Base-by-base conservation (phyloP, 495 filamentous ascomycete genomes). In the Lophiostoma macrostomum region DNA sequence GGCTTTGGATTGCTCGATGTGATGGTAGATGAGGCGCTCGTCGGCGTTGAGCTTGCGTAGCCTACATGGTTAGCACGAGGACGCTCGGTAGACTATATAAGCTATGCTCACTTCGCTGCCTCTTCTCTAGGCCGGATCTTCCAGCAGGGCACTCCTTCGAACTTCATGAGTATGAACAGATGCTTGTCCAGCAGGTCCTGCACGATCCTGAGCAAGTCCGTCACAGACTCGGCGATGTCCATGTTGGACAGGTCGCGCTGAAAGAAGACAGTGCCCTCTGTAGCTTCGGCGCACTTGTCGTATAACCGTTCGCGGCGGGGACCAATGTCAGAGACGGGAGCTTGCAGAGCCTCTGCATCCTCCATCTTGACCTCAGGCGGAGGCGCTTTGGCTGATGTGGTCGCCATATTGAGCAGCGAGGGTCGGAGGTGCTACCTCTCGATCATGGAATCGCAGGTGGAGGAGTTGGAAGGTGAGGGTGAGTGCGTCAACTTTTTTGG, bases 21-120 rank as follows among this genome's bases (percentile, higher is more conserved):
- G 79, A 50, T 80, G 78, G 76, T 91, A 96, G 3, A 97, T 81
- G 45, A 94, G 71, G 56, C 80, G 78, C 63, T 94, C 88, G 55
- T 95, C 87, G 37, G 71, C 63, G 57, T 52, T 53, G 44, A 70
- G 38, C 10, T 38, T 11, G 13, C 37, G 44, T 16, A 68, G 38
- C 32, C 64, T 67, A 31, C 13, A 36, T n/a, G n/a, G n/a, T n/a
- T n/a, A n/a, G n/a, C n/a, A n/a, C n/a, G n/a, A n/a, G n/a, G n/a
- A n/a, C n/a, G n/a, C n/a, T n/a, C n/a, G n/a, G n/a, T n/a, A n/a
- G n/a, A n/a, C n/a, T n/a, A n/a, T n/a, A n/a, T n/a, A n/a, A n/a
- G n/a, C n/a, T n/a, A n/a, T n/a, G n/a, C 61, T 30, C 28, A 64
- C 61, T 60, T 60, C 5, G 45, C 54, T 1, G 65, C 65, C n/a